These are phyloP conservation scores for Aspergillus bridgeri DNA, from an alignment of 495 filamentous ascomycete species.

Conservation along the genomic window DNA sequence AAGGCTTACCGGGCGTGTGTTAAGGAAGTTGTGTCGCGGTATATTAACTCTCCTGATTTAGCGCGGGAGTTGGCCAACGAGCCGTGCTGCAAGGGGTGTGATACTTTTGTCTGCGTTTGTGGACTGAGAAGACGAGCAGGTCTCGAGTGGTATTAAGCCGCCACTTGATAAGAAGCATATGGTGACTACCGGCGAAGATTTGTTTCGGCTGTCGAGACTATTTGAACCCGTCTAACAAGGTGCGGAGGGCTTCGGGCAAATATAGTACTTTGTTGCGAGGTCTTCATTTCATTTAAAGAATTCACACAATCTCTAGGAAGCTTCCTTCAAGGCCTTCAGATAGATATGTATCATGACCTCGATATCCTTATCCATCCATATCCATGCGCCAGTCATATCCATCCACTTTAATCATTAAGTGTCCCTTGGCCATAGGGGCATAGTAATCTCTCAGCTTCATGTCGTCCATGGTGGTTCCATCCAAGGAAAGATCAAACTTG, in stretches of 20 bases:
- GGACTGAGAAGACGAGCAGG: conserved; percentile 53
- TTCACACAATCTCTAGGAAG: too few relatives aligned
- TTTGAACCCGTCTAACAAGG: neutral
- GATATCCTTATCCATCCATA: too few relatives aligned
- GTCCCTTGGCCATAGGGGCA: too few relatives aligned
- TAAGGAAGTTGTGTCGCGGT: conserved; percentile 57
- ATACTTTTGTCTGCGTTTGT: conserved; percentile 58
- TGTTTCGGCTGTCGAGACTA: neutral
- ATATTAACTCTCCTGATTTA: conserved; percentile 55
- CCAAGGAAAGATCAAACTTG: too few relatives aligned
- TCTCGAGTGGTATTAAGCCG: too few relatives aligned
- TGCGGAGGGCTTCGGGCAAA: conserved; percentile 40
- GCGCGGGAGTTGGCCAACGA: conserved; percentile 74
- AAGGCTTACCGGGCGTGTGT: conserved; percentile 61
- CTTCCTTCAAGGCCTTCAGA: too few relatives aligned
- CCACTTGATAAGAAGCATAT: conserved; percentile 59
- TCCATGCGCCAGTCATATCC: too few relatives aligned
- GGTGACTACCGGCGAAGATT: conserved; percentile 60
- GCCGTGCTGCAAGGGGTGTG: conserved; percentile 61
- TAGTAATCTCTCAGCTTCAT: too few relatives aligned
- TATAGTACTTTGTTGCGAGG: too few relatives aligned
- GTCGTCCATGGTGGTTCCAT: too few relatives aligned
- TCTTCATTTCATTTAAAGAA: conserved; percentile 28
- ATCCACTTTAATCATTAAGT: too few relatives aligned
- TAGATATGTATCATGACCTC: too few relatives aligned